phyloP scores from a whole-genome alignment of 2,329 filamentous ascomycete species.

The Dactylella cylindrospora region DNA sequence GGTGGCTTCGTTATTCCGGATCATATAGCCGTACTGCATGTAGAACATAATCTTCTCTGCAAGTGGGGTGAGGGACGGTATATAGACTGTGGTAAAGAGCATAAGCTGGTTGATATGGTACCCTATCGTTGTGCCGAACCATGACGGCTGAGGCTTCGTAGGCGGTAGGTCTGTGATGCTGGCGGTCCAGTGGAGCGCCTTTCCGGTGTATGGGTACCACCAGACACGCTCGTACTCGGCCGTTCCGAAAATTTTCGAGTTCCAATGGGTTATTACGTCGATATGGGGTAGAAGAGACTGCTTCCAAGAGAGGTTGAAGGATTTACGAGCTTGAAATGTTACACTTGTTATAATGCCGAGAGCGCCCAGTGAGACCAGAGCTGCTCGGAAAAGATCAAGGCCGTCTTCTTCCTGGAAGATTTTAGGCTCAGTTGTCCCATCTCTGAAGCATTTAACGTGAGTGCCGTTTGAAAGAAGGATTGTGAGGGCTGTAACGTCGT shows the following conservation, averaged over 20 bases:
- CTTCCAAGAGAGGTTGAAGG: constrained; percentile 82
- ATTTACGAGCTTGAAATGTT: constrained; percentile 75
- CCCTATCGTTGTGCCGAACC: constrained; percentile 78
- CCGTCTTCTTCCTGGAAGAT: constrained; percentile 38
- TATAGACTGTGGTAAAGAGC: constrained; percentile 73
- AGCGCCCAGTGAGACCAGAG: constrained; percentile 81
- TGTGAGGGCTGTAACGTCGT: constrained; percentile 71
- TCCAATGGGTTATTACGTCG: constrained; percentile 71
- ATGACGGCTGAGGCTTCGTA: constrained; percentile 65
- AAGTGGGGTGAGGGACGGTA: constrained; percentile 78
- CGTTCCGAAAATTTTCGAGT: constrained; percentile 71
- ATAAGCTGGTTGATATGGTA: constrained; percentile 92
- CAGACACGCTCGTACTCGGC: constrained; percentile 89
- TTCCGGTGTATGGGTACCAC: constrained; percentile 93
- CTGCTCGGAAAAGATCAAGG: constrained; percentile 77
- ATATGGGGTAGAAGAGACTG: constrained; percentile 74
- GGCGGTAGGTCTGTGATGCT: constrained; percentile 64
- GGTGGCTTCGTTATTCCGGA: constrained; percentile 64
- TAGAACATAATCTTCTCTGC: constrained; percentile 97
- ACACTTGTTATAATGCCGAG: constrained; percentile 89
- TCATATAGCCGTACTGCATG: constrained; percentile 80
- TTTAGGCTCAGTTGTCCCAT: constrained; percentile 59
- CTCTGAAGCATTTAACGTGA: constrained; percentile 67
- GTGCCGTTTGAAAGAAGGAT: constrained; percentile 81
- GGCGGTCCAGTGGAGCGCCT: constrained; percentile 88